These are phyloP conservation scores for Chalara sp. DNA, from an alignment of 2,329 filamentous ascomycete genomes.

Conservation along the genomic window DNA sequence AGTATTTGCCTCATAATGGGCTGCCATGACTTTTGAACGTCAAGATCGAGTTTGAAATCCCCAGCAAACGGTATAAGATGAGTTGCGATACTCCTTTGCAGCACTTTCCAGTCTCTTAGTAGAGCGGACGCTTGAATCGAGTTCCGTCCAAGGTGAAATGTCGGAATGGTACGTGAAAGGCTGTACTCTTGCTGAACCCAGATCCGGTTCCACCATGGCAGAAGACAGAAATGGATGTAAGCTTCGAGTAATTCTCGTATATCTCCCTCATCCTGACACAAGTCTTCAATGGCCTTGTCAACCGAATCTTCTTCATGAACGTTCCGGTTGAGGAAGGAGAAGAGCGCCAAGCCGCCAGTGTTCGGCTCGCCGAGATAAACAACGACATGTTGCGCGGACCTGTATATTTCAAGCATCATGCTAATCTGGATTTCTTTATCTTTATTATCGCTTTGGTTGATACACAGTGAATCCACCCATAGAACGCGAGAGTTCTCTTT, in stretches of 20 bases:
- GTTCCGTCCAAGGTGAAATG: neutral
- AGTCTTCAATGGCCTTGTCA: slow-evolving; percentile 1
- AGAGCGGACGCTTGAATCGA: slow-evolving; percentile 1
- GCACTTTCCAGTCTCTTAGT: neutral
- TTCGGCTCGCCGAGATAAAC: slow-evolving; percentile 1
- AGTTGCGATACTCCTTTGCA: neutral
- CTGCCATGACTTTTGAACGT: slow-evolving; percentile 1
- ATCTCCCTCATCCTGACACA: neutral
- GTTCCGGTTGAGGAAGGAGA: slow-evolving; percentile 1
- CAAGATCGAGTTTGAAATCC: neutral
- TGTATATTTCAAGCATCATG: neutral
- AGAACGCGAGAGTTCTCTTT: slow-evolving; percentile 1
- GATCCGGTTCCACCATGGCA: neutral
- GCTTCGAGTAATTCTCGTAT: slow-evolving; percentile 1
- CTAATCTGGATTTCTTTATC: slow-evolving; percentile 1
- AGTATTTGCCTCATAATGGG: slow-evolving; percentile 1
- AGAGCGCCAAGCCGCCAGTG: slow-evolving; percentile 1
- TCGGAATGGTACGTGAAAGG: slow-evolving; percentile 1
- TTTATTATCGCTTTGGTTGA: slow-evolving; percentile 1
- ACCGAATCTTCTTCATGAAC: neutral
- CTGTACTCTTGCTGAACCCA: slow-evolving; percentile 1
- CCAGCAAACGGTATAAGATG: neutral
- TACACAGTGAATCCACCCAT: slow-evolving; percentile 1
- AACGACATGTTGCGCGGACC: neutral
- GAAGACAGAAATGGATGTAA: neutral